A percentile compares a stretch with the other conserved stretches of the same genome.
Conservation (phyloP, 108 stramenopile species). For the Cyclotella atomus region DNA sequence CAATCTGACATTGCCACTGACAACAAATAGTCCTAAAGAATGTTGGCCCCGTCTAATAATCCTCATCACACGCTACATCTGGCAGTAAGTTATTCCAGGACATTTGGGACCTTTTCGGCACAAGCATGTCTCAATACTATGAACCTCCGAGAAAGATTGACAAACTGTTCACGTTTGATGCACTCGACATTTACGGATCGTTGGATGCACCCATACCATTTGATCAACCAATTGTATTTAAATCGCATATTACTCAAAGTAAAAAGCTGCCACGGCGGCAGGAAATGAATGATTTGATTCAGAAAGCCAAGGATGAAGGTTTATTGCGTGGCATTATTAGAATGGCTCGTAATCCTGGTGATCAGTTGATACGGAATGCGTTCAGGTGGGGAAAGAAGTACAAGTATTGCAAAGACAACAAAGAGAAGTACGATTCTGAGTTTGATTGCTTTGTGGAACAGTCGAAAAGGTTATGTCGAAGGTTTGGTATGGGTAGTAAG, state of each 20-base stretch:
- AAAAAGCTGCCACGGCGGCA: neutral
- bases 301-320: neutral
- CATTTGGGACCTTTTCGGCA: neutral
- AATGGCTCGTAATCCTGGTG: slow-evolving; percentile 23
- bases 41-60: slow-evolving; percentile 21
- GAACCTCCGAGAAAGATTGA: neutral
- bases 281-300: neutral
- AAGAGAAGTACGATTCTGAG: neutral
- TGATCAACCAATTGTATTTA: slow-evolving; percentile 1
- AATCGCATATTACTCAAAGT: slow-evolving; percentile 12
- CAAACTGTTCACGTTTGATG: neutral
- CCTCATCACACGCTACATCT: neutral
- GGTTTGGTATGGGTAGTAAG: neutral
- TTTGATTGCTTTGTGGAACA: neutral
- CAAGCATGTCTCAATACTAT: slow-evolving; percentile 10
- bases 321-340: slow-evolving; percentile 3
- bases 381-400: slow-evolving; percentile 4
- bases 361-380: slow-evolving; percentile 8
- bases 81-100: slow-evolving; percentile 2
- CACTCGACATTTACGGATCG: neutral
- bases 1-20: neutral
- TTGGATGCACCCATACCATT: neutral
- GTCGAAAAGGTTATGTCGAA: neutral
- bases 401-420: neutral
- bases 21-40: slow-evolving; percentile 3